These are phyloP conservation scores for Solanum rostratum DNA, from an alignment of 257 asterid genomes.

Conservation along the genomic window DNA sequence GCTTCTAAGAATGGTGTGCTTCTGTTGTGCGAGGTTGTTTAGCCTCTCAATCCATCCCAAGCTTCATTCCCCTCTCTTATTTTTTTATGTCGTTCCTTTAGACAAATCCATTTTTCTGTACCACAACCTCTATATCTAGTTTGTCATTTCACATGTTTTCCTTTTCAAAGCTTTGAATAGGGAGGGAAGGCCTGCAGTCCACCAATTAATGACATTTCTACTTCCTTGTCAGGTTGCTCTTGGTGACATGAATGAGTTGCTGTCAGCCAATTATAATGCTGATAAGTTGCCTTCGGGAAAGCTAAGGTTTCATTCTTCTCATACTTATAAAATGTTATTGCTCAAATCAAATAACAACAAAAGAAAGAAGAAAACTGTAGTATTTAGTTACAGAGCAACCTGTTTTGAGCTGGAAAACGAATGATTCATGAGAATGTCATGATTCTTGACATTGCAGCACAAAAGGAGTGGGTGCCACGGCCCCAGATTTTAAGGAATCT, in stretches of 20 bases:
- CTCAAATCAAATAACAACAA: background rate
- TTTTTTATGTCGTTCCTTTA: background rate
- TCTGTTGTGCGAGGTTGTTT: slow-evolving; percentile 71
- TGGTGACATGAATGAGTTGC: slow-evolving; percentile 89
- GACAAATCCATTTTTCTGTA: background rate
- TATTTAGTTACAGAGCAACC: background rate
- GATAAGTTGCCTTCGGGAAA: slow-evolving; percentile 76
- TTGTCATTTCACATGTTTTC: background rate
- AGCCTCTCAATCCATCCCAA: background rate
- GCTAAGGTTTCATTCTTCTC: slow-evolving; percentile 46
- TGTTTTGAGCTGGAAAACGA: background rate
- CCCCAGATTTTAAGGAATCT: slow-evolving; percentile 57
- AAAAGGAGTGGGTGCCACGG: slow-evolving; percentile 88
- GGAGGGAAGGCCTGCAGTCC: background rate
- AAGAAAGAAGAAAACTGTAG: background rate
- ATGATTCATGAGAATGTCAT: background rate
- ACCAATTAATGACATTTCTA: background rate
- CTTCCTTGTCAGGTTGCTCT: slow-evolving; percentile 64
- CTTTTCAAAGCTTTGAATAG: background rate
- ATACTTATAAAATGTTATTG: background rate
- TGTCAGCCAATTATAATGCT: slow-evolving; percentile 41
- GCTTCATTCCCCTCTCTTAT: background rate
- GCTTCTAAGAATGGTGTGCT: slow-evolving; percentile 51
- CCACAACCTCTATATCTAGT: background rate
- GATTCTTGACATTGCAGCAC: slow-evolving; percentile 37